Base-by-base conservation (phyloP, 2,329 filamentous ascomycete genomes). In the Sporothrix euskadiensis region DNA sequence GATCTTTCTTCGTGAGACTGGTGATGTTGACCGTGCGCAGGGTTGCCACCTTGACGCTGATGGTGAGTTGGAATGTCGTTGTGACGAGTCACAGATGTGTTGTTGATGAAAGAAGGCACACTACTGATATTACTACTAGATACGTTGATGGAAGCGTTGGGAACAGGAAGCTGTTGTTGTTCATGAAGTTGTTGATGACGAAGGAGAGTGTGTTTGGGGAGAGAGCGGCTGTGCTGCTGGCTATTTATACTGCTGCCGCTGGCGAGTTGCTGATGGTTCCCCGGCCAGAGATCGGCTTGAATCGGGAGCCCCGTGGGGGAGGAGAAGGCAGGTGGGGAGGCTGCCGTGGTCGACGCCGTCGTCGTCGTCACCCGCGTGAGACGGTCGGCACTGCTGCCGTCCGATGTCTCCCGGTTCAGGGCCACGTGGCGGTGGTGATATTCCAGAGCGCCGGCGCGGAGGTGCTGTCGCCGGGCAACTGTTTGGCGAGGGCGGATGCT, bases 381-480 rank as follows among this genome's bases (percentile, higher is more conserved):
- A 61, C 39, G 57, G 41, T 35, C 49, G 49, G 26, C 19, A 19
- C 44, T 49, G 9, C 30, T 47, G 56, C 63, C 73, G 69, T 75
- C 74, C 71, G 47, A 75, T 59, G 63, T 52, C 26, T 49, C 68
- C 14, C 16, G 14, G 47, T 22, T 12, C 22, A 56, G 22, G 22
- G 74, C 65, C 72, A 56, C 74, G 74, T 52, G 71, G 71, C 65
- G 35, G 8, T 35, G 35, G 4, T 35, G 35, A 35, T 35, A 52
- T 32, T 56, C 39, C 10, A 54, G 47, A 30, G 30, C 6, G 14
- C 30, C 35, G 30, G 71, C 2, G 49, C 39, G 69, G 32, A 30
- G 47, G 35, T 47, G 16, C 52, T 68, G 65, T 41, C 47, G 57
- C 30, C 59, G 68, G 35, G 9, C 19, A 30, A 39, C 10, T 8